Conservation (phyloP, 306 rosid species). For the Dalbergia oliveri region DNA sequence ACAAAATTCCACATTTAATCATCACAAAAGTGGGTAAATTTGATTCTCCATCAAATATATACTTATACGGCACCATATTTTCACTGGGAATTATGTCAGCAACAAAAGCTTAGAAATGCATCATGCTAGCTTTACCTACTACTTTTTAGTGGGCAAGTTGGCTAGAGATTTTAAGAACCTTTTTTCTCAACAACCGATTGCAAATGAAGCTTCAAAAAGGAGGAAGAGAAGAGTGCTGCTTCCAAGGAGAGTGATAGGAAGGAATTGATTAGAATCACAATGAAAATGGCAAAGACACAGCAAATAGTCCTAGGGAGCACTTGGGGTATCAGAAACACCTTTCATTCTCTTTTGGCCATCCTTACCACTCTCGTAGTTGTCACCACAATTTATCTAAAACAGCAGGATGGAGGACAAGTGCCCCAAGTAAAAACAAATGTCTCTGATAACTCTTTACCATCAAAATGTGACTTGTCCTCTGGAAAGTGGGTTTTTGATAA, state of each 20-base stretch:
- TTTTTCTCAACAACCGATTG: slow-evolving; percentile 59
- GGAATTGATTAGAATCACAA: not conserved
- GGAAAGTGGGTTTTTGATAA: slow-evolving; percentile 90
- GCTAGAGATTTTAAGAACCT: slow-evolving; percentile 44
- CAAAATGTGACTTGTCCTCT: slow-evolving; percentile 67
- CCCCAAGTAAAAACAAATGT: slow-evolving; percentile 37
- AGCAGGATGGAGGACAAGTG: slow-evolving; percentile 47
- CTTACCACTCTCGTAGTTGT: slow-evolving; percentile 62
- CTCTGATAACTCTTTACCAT: slow-evolving; percentile 23
- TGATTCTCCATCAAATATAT: not conserved
- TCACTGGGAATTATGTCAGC: slow-evolving; percentile 14
- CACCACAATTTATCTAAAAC: slow-evolving; percentile 58
- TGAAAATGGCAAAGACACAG: slow-evolving; percentile 50
- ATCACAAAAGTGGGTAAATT: slow-evolving; percentile 8
- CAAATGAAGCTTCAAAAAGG: slow-evolving; percentile 53
- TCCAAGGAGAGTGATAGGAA: slow-evolving; percentile 9
- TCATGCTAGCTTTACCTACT: slow-evolving; percentile 40
- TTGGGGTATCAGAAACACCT: slow-evolving; percentile 68
- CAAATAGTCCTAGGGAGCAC: slow-evolving; percentile 49
- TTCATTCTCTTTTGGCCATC: slow-evolving; percentile 66
- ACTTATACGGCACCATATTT: slow-evolving; percentile 31
- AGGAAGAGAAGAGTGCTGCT: slow-evolving; percentile 28
- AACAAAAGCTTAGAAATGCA: slow-evolving; percentile 49
- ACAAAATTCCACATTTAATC: not conserved
- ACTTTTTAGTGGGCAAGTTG: slow-evolving; percentile 56